Evolutionary conservation across 116 monocot species (phyloP).

Genomic region (Posidonia oceanica): DNA sequence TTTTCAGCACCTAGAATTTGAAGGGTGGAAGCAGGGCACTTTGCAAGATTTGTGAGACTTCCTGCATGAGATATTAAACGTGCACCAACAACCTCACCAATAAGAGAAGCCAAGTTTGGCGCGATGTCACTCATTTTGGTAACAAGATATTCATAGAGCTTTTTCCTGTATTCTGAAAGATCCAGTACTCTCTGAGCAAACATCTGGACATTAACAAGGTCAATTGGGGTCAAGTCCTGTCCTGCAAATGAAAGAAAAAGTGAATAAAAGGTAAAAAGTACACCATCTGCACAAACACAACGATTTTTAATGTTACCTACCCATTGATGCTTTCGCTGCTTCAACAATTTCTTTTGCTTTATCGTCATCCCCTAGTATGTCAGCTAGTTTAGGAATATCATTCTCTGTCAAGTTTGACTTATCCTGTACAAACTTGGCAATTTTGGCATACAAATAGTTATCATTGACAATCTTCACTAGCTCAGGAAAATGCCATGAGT

Average conservation of each 20-base stretch:
- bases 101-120: conserved; percentile 66
- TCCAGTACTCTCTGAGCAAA: conserved; percentile 79
- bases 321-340: conserved; percentile 96
- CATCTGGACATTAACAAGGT: conserved; percentile 79
- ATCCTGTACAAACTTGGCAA: conserved; percentile 64
- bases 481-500: conserved; percentile 95
- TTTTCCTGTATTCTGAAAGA: conserved; percentile 78
- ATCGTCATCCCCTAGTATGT: conserved; percentile 87
- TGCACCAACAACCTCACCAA: conserved; percentile 86
- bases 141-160: conserved; percentile 74
- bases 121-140: conserved; percentile 92
- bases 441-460: conserved; percentile 75
- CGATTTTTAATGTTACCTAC: conserved; percentile 14
- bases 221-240: conserved; percentile 73
- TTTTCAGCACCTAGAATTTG: conserved; percentile 96
- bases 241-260: conserved; percentile 22
- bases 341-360: conserved; percentile 91
- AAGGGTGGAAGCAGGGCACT: conserved; percentile 83
- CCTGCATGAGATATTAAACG: conserved; percentile 92
- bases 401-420: conserved; percentile 69
- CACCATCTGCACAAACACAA: neutral
- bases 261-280: conserved; percentile 3
- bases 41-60: conserved; percentile 82
- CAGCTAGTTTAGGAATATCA: conserved; percentile 53
- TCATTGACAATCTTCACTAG: conserved; percentile 81